A percentile compares a stretch with the other conserved stretches of the same genome.
These are phyloP conservation scores for Bipolaris oryzae DNA, from an alignment of 2,329 filamentous ascomycete genomes.

Conservation along the genomic window DNA sequence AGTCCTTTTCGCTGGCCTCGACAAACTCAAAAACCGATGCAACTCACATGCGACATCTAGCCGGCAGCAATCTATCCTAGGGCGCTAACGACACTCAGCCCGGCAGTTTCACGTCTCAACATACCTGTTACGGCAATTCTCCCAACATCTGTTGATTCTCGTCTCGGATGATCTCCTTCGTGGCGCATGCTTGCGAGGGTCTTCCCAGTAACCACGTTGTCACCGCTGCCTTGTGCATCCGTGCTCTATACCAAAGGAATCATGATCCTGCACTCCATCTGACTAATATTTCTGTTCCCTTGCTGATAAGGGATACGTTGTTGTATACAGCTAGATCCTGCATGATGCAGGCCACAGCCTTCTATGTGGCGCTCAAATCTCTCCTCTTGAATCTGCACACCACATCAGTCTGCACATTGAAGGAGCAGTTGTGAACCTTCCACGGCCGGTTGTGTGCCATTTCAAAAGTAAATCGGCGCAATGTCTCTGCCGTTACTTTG, in stretches of 20 bases:
- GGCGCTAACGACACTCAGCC: background rate
- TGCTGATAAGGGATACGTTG: background rate
- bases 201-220: constrained; percentile 6
- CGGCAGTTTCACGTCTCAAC: constrained; percentile 19
- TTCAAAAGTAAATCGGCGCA: constrained; percentile 23
- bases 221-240: background rate
- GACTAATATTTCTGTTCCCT: background rate
- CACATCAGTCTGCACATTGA: constrained; percentile 27
- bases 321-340: background rate
- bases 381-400: constrained; percentile 17
- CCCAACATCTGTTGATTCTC: constrained; percentile 25
- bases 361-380: background rate
- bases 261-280: background rate
- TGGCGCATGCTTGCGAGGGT: constrained; percentile 19
- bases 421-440: constrained; percentile 28
- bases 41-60: too few species aligned
- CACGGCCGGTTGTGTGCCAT: constrained; percentile 30
- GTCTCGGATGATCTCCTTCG: constrained; percentile 35
- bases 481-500: constrained; percentile 27
- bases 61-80: too few species aligned
- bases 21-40: too few species aligned
- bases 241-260: background rate
- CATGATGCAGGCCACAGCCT: background rate
- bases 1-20: too few species aligned
- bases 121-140: constrained; percentile 28